Base-by-base conservation (phyloP, 257 asterid species). In the Linderniella brevidens region DNA sequence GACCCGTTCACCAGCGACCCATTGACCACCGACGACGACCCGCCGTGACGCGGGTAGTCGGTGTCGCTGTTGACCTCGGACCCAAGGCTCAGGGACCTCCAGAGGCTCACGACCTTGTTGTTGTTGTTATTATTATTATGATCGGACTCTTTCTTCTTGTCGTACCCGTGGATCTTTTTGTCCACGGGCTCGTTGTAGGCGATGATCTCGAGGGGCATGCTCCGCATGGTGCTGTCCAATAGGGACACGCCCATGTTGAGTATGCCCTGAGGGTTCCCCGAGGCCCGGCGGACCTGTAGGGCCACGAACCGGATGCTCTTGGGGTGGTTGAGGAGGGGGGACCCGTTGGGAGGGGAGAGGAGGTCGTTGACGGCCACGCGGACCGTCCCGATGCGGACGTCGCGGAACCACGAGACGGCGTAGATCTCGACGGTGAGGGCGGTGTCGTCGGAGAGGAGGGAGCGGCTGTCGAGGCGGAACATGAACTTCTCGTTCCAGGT, bases 221-320 rank as follows among this genome's bases (percentile, higher is more conserved):
- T 69, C 44, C 64, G 54, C 50, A 64, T 57, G 52, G 80, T 49
- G 58, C 50, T 61, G 45, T 78, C 86, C 3, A 64, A 44, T 0
- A 86, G 56, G 39, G 76, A 14, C 0, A 81, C 82, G 3, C 92
- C 90, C 86, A 86, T 68, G 74, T 79, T 86, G 42, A 86, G 85
- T 13, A 81, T 81, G 0, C 94, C 96, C 46, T 78, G 96, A 3
- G 93, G 93, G 46, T 49, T 48, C n/a, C 95, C 93, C 0, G 92
- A 68, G 1, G 80, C 77, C 5, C 78, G 73, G 1, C 87, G 84
- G 4, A 80, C 64, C 43, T 85, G 92, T 11, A 85, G 78, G 19
- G 85, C 78, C 0, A 85, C 72, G 14, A 68, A 75, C 16, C 81
- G 58, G 35, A 62, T 67, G 11, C 13, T 53, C 4, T 55, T 58